phyloP scores from a whole-genome alignment of 1,284 basidiomycete genomes.

The Stygiomarasmius scandens region DNA sequence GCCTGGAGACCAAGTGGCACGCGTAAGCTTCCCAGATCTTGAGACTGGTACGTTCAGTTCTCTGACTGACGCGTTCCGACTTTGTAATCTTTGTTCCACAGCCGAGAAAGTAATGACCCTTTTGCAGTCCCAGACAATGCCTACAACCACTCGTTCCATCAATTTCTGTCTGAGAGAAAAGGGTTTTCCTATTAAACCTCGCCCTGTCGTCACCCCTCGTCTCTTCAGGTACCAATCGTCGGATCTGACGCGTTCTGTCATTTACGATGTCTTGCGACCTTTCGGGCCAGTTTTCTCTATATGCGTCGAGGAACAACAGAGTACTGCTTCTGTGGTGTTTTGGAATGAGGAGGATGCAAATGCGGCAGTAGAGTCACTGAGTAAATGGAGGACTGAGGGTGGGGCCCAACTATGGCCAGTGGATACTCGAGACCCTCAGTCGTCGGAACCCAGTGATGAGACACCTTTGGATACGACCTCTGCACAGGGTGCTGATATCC shows the following conservation, averaged over 20 bases:
- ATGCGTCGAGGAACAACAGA: constrained; percentile 17
- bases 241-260: neutral
- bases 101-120: constrained; percentile 3
- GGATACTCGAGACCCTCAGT: no score
- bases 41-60: neutral
- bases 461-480: no score
- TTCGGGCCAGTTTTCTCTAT: constrained; percentile 23
- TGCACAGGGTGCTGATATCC: no score
- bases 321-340: constrained; percentile 24
- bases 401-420: no score
- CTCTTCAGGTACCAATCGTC: neutral
- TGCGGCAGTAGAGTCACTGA: constrained; percentile 11
- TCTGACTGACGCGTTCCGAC: neutral
- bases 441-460: no score
- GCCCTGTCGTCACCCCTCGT: neutral
- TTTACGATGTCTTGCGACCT: constrained; percentile 23
- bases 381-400: no score
- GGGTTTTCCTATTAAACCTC: neutral
- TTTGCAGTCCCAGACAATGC: neutral
- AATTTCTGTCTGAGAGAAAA: neutral
- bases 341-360: constrained; percentile 22
- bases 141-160: neutral
- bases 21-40: neutral
- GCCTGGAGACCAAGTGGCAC: no score
- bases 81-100: neutral